Percentiles rank a stretch among this genome's conserved stretches.
Conservation (phyloP, 1,284 basidiomycete genomes). For the Irpex rosettiformis region DNA sequence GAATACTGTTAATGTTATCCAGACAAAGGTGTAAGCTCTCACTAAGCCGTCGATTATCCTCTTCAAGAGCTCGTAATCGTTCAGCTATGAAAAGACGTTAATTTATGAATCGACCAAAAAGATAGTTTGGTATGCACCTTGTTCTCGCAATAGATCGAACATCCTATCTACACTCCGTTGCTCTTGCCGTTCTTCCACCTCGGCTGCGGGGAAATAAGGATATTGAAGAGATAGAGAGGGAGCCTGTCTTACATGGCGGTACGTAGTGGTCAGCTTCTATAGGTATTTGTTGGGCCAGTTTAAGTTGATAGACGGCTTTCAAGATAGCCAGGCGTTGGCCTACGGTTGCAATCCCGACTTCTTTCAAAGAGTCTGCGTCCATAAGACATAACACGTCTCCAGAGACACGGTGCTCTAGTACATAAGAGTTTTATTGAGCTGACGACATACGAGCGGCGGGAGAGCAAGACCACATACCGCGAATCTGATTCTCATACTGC, state of each 20-base stretch:
- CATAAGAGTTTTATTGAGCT: slow-evolving; percentile 4
- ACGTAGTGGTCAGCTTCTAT: slow-evolving; percentile 86
- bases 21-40: slow-evolving; percentile 57
- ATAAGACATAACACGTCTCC: slow-evolving; percentile 85
- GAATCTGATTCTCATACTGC: slow-evolving; percentile 75
- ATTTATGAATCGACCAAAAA: neutral
- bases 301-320: slow-evolving; percentile 86
- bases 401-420: slow-evolving; percentile 82
- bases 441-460: slow-evolving; percentile 6
- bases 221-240: slow-evolving; percentile 3
- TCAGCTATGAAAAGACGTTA: slow-evolving; percentile 46
- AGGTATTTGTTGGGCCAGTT: slow-evolving; percentile 78
- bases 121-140: slow-evolving; percentile 49
- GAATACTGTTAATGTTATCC: slow-evolving; percentile 58
- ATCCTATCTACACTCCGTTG: slow-evolving; percentile 64
- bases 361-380: slow-evolving; percentile 78
- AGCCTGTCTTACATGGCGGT: slow-evolving; percentile 72
- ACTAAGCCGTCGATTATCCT: slow-evolving; percentile 70
- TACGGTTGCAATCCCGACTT: slow-evolving; percentile 80
- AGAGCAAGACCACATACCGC: slow-evolving; percentile 43
- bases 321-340: slow-evolving; percentile 88
- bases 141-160: slow-evolving; percentile 68
- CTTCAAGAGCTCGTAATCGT: slow-evolving; percentile 66
- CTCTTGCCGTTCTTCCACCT: slow-evolving; percentile 60
- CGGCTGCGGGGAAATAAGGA: slow-evolving; percentile 42